Evolutionary conservation across 768 basidiomycete species (phyloP), one percentile per base, ranked within the genome.

Genomic region (Kwoniella botswanensis): DNA sequence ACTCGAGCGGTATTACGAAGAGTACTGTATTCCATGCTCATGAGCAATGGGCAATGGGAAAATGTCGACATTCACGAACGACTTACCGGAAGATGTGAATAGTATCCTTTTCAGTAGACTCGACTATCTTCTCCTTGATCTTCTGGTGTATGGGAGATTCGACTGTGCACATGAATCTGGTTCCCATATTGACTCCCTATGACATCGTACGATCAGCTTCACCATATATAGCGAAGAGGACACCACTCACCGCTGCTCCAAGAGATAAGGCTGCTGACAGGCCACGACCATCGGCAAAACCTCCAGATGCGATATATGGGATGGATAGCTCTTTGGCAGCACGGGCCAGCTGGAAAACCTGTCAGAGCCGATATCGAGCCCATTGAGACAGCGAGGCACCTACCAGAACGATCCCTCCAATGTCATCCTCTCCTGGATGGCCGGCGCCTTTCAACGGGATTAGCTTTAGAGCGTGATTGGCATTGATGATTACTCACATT

Each of bases 341-440:
- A 64, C 93, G 88, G 1, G 94, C 93, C 58, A 97, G 87, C 93
- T 94, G 75, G 12, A 26, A 9, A 10, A 10, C 12, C n/a, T 24
- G 41, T 44, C 21, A 13, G 26, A 4, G 42, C 63, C 17, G 56
- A 7, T 7, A 7, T 35, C 41, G 21, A 41, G 41, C 42, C 59
- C 44, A 44, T 24, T 17, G 29, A 70, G 80, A 24, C 44, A 5
- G 11, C 17, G 50, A 65, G 5, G 52, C 67, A 35, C 82, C 58
- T 74, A 93, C 93, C 85, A 97, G 84, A 3, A 97, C 91, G 24
- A 96, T 78, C 4, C 91, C 92, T 3, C 92, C 92, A 24, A 97
- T 91, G 79, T 97, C 95, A 54, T 96, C 92, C 79, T 97, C 95
- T 71, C 95, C 95, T 18, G 93, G 93, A 83, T 94, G 93, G 26